Percentiles rank a stretch among this genome's conserved stretches.
Conservation (phyloP, 1,139 yeast species). For the Blastobotrys indianensis region DNA sequence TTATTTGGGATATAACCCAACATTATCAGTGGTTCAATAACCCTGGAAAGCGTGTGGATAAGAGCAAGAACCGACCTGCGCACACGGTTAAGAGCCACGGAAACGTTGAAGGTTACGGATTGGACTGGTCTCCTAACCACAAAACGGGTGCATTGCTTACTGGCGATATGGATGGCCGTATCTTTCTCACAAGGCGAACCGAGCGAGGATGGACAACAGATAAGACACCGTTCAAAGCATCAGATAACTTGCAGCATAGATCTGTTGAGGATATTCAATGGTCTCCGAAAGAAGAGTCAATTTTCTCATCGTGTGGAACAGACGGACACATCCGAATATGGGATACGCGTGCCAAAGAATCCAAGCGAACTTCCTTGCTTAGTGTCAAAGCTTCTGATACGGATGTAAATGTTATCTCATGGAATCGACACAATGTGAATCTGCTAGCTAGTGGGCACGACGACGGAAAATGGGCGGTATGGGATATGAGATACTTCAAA, state of each 20-base stretch:
- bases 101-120: conserved; percentile 93
- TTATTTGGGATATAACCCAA: conserved; percentile 72
- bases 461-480: conserved; percentile 95
- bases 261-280: conserved; percentile 96
- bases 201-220: conserved; percentile 84
- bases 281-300: conserved; percentile 89
- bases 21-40: conserved; percentile 80
- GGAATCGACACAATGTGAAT: conserved; percentile 79
- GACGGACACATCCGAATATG: conserved; percentile 92
- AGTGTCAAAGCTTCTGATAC: conserved; percentile 73
- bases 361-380: conserved; percentile 65
- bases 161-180: conserved; percentile 85
- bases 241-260: conserved; percentile 44
- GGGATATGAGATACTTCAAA: conserved; percentile 91
- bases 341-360: conserved; percentile 94
- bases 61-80: conserved; percentile 68
- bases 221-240: conserved; percentile 59
- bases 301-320: conserved; percentile 87
- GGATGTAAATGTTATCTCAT: conserved; percentile 91
- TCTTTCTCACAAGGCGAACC: conserved; percentile 71
- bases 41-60: conserved; percentile 80
- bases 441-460: conserved; percentile 94
- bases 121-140: conserved; percentile 92
- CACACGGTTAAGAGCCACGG: conserved; percentile 88
- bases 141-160: conserved; percentile 76